These are phyloP conservation scores for Clathrospora elynae DNA, from an alignment of 2,329 filamentous ascomycete genomes.

Conservation along the genomic window DNA sequence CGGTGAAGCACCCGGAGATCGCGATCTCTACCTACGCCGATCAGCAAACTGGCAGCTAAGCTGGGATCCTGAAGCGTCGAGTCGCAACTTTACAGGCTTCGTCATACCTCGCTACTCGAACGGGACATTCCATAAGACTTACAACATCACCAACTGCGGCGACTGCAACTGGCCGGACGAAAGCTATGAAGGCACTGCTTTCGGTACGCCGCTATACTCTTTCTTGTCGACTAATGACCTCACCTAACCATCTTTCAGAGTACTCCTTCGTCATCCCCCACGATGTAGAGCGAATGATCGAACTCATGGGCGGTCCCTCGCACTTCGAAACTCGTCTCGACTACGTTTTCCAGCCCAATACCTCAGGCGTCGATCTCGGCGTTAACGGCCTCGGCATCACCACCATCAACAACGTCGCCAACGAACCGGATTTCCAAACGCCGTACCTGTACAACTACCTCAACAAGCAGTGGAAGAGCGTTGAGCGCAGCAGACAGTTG, in stretches of 20 bases:
- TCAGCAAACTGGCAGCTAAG: constrained; percentile 51
- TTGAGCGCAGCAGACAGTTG: constrained; percentile 39
- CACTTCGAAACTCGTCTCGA: constrained; percentile 51
- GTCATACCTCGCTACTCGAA: constrained; percentile 46
- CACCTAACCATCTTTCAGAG: constrained; percentile 27
- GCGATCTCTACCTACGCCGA: constrained; percentile 47
- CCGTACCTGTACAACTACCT: constrained; percentile 53
- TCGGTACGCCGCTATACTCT: constrained; percentile 25
- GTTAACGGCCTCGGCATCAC: constrained; percentile 45
- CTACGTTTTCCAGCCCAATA: constrained; percentile 50
- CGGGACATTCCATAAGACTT: constrained; percentile 45
- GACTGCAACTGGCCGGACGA: constrained; percentile 51
- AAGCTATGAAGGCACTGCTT: constrained; percentile 52
- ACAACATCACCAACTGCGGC: constrained; percentile 52
- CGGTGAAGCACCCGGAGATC: constrained; percentile 49
- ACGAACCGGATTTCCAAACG: constrained; percentile 50
- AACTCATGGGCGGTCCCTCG: constrained; percentile 49
- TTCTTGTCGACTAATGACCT: not conserved
- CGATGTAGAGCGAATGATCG: constrained; percentile 50
- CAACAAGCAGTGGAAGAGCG: constrained; percentile 47
- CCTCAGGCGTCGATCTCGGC: constrained; percentile 44
- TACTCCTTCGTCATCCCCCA: constrained; percentile 54
- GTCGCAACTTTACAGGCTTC: constrained; percentile 47
- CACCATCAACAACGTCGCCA: constrained; percentile 46
- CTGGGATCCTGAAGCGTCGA: constrained; percentile 48